Evolutionary conservation across 192 early-diverging fungal species (phyloP).

Genomic region (Podila verticillata): DNA sequence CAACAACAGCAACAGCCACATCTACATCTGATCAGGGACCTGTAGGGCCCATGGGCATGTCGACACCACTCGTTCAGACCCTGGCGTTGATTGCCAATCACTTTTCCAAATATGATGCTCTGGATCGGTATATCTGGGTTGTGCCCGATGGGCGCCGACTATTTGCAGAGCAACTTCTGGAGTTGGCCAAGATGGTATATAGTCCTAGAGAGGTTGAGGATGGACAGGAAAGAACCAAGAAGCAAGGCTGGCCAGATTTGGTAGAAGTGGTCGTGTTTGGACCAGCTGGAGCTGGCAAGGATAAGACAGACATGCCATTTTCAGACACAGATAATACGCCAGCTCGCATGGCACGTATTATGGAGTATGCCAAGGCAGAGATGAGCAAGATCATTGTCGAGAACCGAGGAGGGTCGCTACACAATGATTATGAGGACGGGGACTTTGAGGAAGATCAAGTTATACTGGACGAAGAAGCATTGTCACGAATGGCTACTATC

Average conservation of each 20-base stretch:
- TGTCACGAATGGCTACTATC: slow-evolving; percentile 24
- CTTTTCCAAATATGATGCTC: not conserved
- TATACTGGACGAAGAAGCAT: slow-evolving; percentile 12
- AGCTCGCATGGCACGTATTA: not conserved
- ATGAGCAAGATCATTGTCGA: slow-evolving; percentile 34
- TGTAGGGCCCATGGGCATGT: not conserved
- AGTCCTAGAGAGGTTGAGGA: not conserved
- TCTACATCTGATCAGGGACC: not conserved
- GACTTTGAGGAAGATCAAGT: slow-evolving; percentile 5
- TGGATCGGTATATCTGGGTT: slow-evolving; percentile 29
- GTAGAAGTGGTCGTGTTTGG: slow-evolving; percentile 26
- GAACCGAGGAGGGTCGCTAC: slow-evolving; percentile 18
- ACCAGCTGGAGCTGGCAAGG: slow-evolving; percentile 3
- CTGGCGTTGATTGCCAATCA: slow-evolving; percentile 9
- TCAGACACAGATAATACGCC: not conserved
- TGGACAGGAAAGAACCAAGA: not conserved
- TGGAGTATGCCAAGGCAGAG: slow-evolving; percentile 12
- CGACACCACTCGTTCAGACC: slow-evolving; percentile 10
- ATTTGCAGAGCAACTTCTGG: slow-evolving; percentile 29
- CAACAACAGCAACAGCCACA: not conserved
- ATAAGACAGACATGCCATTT: not conserved
- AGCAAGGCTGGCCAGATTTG: slow-evolving; percentile 6
- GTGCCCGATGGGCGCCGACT: slow-evolving; percentile 22
- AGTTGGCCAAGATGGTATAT: slow-evolving; percentile 17
- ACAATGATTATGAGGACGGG: slow-evolving; percentile 4